phyloP scores from a whole-genome alignment of 306 rosid genomes.

The Cyclanthera cordifolia region DNA sequence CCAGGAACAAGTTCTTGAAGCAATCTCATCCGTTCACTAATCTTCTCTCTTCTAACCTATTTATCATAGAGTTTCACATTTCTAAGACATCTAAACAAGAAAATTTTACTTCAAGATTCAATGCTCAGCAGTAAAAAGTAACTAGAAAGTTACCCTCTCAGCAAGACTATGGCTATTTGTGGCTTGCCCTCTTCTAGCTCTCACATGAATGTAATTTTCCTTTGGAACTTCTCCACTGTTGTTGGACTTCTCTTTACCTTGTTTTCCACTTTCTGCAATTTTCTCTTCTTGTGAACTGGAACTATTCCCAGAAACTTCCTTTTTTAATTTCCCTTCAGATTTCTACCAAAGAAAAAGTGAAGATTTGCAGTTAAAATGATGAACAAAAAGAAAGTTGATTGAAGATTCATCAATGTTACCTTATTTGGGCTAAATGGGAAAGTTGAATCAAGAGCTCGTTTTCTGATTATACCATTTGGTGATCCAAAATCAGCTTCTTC shows the following conservation, averaged over 20 bases:
- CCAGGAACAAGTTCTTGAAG: constrained; percentile 99
- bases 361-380: neutral
- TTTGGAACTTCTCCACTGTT: constrained; percentile 54
- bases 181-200: constrained; percentile 99
- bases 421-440: constrained; percentile 45
- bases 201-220: constrained; percentile 83
- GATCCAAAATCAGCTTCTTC: constrained; percentile 41
- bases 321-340: constrained; percentile 46
- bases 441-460: constrained; percentile 45
- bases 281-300: constrained; percentile 57
- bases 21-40: constrained; percentile 92
- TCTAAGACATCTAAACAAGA: too few relatives aligned
- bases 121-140: too few relatives aligned
- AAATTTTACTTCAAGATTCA: too few relatives aligned
- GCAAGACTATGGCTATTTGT: constrained; percentile 99
- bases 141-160: constrained; percentile 45
- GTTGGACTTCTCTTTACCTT: constrained; percentile 35
- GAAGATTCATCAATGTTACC: constrained; percentile 29
- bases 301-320: constrained; percentile 49
- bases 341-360: constrained; percentile 33
- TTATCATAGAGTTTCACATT: too few relatives aligned
- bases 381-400: neutral
- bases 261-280: constrained; percentile 49
- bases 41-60: constrained; percentile 77
- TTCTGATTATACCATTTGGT: constrained; percentile 55